Evolutionary conservation across 176 grass and related monocot genomes (phyloP).

Genomic region (Oryza meyeriana): DNA sequence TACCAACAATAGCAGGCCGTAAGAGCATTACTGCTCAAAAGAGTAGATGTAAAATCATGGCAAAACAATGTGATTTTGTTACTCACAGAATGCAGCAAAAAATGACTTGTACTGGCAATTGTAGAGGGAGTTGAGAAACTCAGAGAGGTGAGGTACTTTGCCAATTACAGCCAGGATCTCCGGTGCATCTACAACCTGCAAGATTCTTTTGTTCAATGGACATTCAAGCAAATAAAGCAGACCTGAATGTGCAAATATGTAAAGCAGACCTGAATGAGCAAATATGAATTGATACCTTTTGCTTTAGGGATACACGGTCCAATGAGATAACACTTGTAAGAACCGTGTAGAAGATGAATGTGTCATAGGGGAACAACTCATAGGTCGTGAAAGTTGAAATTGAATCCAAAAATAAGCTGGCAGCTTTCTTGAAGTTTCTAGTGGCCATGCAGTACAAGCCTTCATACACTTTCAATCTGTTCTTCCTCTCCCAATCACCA

Average conservation of each 20-base stretch:
- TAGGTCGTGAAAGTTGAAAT: conserved; percentile 98
- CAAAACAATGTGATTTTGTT: conserved; percentile 7
- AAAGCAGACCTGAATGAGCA: not conserved
- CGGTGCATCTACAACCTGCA: conserved; percentile 88
- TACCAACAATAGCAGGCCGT: not conserved
- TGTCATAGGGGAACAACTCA: conserved; percentile 93
- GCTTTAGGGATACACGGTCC: conserved; percentile 94
- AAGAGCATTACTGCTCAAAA: not conserved
- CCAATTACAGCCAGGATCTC: conserved; percentile 94
- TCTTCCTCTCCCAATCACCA: conserved; percentile 99
- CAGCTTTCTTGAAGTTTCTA: conserved; percentile 92
- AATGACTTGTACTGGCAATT: conserved; percentile 97
- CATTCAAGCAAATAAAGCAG: conserved; percentile 18
- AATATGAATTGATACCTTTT: conserved; percentile 46
- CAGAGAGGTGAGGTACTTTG: conserved; percentile 88
- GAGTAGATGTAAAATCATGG: conserved; percentile 11
- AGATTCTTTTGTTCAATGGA: conserved; percentile 24
- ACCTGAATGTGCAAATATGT: not conserved
- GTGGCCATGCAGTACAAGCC: conserved; percentile 90
- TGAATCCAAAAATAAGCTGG: conserved; percentile 93
- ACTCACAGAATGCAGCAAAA: conserved; percentile 95
- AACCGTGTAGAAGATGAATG: conserved; percentile 93
- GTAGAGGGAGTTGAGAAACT: conserved; percentile 94
- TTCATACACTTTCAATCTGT: conserved; percentile 97
- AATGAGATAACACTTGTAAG: conserved; percentile 86